Conservation (phyloP, 257 asterid species). For the Nicotiana attenuata region DNA sequence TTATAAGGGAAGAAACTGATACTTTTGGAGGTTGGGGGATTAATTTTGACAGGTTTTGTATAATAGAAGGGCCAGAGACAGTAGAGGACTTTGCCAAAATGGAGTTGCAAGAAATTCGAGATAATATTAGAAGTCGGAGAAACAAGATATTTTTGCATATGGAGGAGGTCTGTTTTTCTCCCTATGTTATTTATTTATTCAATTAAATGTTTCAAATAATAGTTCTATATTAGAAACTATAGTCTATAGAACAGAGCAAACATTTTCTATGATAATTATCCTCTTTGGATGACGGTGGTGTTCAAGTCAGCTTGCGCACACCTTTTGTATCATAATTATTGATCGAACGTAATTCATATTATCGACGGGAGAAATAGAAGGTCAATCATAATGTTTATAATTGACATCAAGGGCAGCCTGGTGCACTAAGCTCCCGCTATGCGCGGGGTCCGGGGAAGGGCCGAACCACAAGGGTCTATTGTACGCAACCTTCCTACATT, state of each 20-base stretch:
- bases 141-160: slow-evolving; percentile 89
- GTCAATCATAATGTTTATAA: background rate
- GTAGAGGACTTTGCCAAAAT: slow-evolving; percentile 81
- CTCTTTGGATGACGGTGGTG: no score
- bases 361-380: background rate
- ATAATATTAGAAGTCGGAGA: slow-evolving; percentile 78
- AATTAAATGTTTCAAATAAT: background rate
- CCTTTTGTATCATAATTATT: background rate
- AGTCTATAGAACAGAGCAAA: background rate
- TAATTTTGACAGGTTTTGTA: slow-evolving; percentile 60
- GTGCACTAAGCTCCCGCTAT: no score
- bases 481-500: no score
- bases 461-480: no score
- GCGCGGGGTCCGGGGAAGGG: no score
- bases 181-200: background rate
- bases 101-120: slow-evolving; percentile 89
- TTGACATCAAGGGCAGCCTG: background rate
- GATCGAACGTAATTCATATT: background rate
- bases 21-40: background rate
- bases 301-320: no score
- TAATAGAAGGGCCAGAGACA: slow-evolving; percentile 95
- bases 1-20: background rate
- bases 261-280: background rate
- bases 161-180: slow-evolving; percentile 69
- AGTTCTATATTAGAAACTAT: background rate